Conservation (phyloP, 139 green algal genomes). For the Haematococcus lacustris region DNA sequence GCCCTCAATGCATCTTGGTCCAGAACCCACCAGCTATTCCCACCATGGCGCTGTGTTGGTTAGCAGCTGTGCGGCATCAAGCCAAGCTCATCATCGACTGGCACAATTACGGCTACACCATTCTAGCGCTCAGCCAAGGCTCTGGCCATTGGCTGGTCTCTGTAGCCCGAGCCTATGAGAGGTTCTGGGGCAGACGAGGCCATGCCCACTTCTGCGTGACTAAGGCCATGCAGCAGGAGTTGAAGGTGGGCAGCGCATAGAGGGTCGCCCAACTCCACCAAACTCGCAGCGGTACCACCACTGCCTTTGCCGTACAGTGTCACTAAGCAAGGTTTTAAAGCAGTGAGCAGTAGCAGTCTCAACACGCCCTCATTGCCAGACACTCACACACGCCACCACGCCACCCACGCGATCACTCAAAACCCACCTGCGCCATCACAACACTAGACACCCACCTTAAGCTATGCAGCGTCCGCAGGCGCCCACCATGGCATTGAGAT, state of each 20-base stretch:
- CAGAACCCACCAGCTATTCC: slow-evolving; percentile 90
- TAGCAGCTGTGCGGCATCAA: slow-evolving; percentile 51
- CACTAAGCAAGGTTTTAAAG: background rate
- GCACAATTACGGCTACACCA: slow-evolving; percentile 92
- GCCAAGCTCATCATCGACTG: slow-evolving; percentile 84
- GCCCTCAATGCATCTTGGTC: slow-evolving; percentile 52
- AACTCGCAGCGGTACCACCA: too few relatives aligned
- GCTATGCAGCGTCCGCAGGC: background rate
- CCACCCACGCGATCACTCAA: background rate
- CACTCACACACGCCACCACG: slow-evolving; percentile 1
- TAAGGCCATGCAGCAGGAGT: slow-evolving; percentile 70
- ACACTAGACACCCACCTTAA: background rate
- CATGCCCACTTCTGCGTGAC: slow-evolving; percentile 82
- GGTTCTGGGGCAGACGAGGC: slow-evolving; percentile 35
- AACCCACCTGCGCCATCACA: background rate
- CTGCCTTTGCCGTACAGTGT: background rate
- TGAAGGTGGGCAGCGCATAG: slow-evolving; percentile 21
- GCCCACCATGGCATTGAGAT: background rate
- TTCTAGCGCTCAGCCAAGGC: slow-evolving; percentile 61
- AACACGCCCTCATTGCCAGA: background rate
- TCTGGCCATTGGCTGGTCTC: slow-evolving; percentile 33
- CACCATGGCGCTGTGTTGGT: slow-evolving; percentile 64
- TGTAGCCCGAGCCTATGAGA: slow-evolving; percentile 55
- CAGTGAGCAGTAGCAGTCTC: background rate
- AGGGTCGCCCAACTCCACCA: background rate